A percentile compares a stretch with the other conserved stretches of the same genome.
These are phyloP conservation scores for Macroventuria anomochaeta DNA, from an alignment of 2,329 filamentous ascomycete genomes.

Conservation along the genomic window DNA sequence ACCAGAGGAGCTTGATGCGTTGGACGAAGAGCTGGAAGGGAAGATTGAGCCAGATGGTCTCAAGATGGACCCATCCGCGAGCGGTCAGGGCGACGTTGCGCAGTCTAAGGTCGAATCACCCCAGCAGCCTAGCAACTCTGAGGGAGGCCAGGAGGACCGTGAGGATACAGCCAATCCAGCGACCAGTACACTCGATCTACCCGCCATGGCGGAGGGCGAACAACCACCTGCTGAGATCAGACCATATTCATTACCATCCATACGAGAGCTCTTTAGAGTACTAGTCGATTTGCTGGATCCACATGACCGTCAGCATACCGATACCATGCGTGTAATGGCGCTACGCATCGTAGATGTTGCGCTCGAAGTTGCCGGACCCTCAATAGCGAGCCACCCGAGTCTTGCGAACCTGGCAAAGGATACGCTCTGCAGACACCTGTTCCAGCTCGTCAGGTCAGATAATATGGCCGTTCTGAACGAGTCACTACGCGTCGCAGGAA, in stretches of 20 bases:
- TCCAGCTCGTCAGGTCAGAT: slow-evolving; percentile 94
- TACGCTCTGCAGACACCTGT: slow-evolving; percentile 89
- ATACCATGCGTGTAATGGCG: slow-evolving; percentile 97
- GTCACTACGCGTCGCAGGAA: slow-evolving; percentile 89
- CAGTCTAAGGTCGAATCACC: slow-evolving; percentile 45
- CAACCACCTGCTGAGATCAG: slow-evolving; percentile 66
- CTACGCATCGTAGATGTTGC: slow-evolving; percentile 96
- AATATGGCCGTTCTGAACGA: slow-evolving; percentile 95
- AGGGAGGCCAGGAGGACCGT: slow-evolving; percentile 44
- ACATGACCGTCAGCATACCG: slow-evolving; percentile 88
- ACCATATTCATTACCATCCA: slow-evolving; percentile 92
- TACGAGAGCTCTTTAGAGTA: slow-evolving; percentile 91
- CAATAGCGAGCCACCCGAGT: slow-evolving; percentile 89
- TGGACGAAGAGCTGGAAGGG: slow-evolving; percentile 70
- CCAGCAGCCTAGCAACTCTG: slow-evolving; percentile 41
- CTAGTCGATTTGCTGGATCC: slow-evolving; percentile 93
- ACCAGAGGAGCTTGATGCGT: slow-evolving; percentile 68
- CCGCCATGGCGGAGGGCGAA: slow-evolving; percentile 51
- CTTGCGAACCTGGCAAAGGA: slow-evolving; percentile 89
- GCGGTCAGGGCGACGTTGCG: slow-evolving; percentile 62
- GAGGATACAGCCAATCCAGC: slow-evolving; percentile 50
- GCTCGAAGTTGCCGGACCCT: slow-evolving; percentile 92
- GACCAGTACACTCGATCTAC: slow-evolving; percentile 53
- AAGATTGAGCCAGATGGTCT: slow-evolving; percentile 70
- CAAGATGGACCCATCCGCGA: slow-evolving; percentile 81